These are phyloP conservation scores for Dysphania ambrosioides DNA, from an alignment of 148 eudicot genomes.

Conservation along the genomic window DNA sequence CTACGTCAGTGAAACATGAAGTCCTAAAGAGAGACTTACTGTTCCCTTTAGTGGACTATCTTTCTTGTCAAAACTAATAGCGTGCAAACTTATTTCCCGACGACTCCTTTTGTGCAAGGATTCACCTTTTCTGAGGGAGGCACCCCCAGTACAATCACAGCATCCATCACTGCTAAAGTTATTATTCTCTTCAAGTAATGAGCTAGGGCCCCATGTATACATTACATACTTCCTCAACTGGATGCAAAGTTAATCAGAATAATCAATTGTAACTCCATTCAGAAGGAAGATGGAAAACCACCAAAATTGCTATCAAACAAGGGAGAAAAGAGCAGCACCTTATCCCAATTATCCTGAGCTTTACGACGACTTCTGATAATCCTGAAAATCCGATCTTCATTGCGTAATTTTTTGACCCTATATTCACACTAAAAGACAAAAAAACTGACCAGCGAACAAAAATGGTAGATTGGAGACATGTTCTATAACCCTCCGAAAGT, in stretches of 20 bases:
- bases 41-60: conserved; percentile 30
- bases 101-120: conserved; percentile 40
- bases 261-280: conserved; percentile 9
- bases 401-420: conserved; percentile 73
- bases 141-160: conserved; percentile 39
- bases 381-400: conserved; percentile 63
- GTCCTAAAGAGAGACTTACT: conserved; percentile 37
- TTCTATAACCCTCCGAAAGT: neutral
- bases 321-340: conserved; percentile 38
- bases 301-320: neutral
- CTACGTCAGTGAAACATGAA: neutral
- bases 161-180: conserved; percentile 32
- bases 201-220: conserved; percentile 64
- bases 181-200: conserved; percentile 40
- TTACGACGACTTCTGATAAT: conserved; percentile 55
- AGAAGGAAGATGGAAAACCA: neutral
- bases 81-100: conserved; percentile 37
- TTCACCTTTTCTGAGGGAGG: conserved; percentile 39
- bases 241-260: conserved; percentile 16
- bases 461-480: neutral
- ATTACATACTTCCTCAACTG: conserved; percentile 85
- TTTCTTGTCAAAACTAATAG: conserved; percentile 48
- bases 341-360: conserved; percentile 84
- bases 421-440: conserved; percentile 61
- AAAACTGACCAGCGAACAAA: conserved; percentile 6